phyloP scores from a whole-genome alignment of 192 early-diverging fungal species.

The Umbelopsis isabellina region DNA sequence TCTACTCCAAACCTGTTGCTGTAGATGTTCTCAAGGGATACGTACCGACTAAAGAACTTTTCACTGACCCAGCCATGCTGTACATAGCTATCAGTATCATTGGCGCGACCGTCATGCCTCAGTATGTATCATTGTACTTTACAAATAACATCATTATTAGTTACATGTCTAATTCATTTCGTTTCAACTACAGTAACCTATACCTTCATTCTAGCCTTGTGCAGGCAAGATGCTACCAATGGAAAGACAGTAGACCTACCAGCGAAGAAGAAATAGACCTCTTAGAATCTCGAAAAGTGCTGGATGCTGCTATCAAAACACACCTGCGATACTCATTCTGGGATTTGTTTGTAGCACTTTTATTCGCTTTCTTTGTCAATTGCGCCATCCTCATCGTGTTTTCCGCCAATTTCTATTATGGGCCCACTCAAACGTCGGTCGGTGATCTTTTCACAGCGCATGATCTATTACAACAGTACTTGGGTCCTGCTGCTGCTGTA shows the following conservation, averaged over 20 bases:
- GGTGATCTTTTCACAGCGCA: conserved; percentile 73
- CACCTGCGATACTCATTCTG: conserved; percentile 54
- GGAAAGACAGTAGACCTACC: conserved; percentile 25
- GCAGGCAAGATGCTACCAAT: conserved; percentile 53
- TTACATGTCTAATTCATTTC: neutral
- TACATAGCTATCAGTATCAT: conserved; percentile 82
- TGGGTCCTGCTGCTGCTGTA: conserved; percentile 65
- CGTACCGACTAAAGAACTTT: conserved; percentile 57
- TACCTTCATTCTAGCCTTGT: conserved; percentile 81
- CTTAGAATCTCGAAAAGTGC: neutral
- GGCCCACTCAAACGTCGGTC: conserved; percentile 38
- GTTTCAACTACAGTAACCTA: conserved; percentile 49
- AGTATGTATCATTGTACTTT: conserved; percentile 4
- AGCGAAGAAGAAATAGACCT: conserved; percentile 22
- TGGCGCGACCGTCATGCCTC: conserved; percentile 80
- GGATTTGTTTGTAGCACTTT: conserved; percentile 70
- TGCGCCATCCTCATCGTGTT: conserved; percentile 81
- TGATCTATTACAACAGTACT: conserved; percentile 54
- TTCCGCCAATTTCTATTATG: conserved; percentile 69
- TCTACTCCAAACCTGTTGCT: conserved; percentile 58
- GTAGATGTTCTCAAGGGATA: conserved; percentile 69
- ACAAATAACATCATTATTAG: neutral
- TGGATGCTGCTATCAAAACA: conserved; percentile 15
- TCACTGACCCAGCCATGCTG: conserved; percentile 58
- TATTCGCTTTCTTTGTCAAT: conserved; percentile 77